These are phyloP conservation scores for Fusarium tricinctum DNA, from an alignment of 2,329 filamentous ascomycete genomes.

Conservation along the genomic window DNA sequence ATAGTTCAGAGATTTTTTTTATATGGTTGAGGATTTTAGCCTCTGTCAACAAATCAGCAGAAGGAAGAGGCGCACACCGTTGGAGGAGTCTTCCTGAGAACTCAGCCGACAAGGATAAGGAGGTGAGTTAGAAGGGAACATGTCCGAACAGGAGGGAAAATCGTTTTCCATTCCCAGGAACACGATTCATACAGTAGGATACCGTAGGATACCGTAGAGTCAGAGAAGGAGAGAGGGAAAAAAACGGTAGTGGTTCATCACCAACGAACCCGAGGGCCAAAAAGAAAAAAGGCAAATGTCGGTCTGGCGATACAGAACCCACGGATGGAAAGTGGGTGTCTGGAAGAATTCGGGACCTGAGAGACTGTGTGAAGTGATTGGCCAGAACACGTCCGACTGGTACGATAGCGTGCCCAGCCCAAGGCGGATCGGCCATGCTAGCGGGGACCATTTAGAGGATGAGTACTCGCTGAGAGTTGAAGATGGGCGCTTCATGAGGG, in stretches of 20 bases:
- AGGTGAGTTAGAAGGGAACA: conserved; percentile 5
- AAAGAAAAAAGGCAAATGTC: conserved; percentile 41
- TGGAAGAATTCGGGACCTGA: conserved; percentile 24
- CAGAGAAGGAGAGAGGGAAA: not conserved
- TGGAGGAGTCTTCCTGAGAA: conserved; percentile 8
- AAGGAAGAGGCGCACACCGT: conserved; percentile 18
- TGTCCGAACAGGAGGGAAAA: conserved; percentile 28
- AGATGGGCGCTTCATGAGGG: conserved; percentile 38
- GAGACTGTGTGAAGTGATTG: conserved; percentile 41
- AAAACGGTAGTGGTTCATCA: conserved; percentile 25
- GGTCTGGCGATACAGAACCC: conserved; percentile 43
- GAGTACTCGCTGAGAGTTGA: conserved; percentile 31
- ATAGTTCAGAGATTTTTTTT: not conserved
- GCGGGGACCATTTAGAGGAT: conserved; percentile 44
- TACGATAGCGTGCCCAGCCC: conserved; percentile 31
- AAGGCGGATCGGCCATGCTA: conserved; percentile 45
- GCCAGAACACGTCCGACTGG: conserved; percentile 30
- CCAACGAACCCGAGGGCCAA: conserved; percentile 13
- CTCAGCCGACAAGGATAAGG: conserved; percentile 16
- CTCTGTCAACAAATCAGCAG: conserved; percentile 19
- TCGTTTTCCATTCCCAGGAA: conserved; percentile 12
- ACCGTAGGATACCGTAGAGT: conserved; percentile 4
- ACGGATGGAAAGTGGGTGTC: conserved; percentile 38
- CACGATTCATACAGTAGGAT: not conserved
- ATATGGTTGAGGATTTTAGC: not conserved